phyloP scores from a whole-genome alignment of 345 rosid species.

The Lagerstroemia speciosa region DNA sequence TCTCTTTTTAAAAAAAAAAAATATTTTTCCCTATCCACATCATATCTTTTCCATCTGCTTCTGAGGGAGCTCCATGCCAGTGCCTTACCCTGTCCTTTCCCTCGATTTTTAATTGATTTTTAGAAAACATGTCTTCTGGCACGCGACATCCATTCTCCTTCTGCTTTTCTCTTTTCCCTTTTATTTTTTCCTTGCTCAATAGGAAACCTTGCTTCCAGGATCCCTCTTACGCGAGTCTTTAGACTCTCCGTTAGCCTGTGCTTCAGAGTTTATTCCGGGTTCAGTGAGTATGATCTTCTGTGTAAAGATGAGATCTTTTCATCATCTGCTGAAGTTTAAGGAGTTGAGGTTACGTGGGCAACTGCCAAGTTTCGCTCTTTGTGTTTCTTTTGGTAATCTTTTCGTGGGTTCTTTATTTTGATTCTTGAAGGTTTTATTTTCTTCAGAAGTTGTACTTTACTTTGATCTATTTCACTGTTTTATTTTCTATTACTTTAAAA shows the following conservation, averaged over 20 bases:
- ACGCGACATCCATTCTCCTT: too few species aligned
- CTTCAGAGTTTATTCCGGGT: neutral
- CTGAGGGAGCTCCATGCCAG: too few species aligned
- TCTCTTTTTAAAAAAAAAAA: too few species aligned
- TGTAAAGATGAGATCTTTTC: neutral
- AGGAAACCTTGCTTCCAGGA: slow-evolving; percentile 6
- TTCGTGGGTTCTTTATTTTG: slow-evolving; percentile 11
- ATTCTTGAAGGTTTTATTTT: slow-evolving; percentile 6
- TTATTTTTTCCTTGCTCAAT: too few species aligned
- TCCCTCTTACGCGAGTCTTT: slow-evolving; percentile 5
- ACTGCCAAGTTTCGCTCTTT: neutral
- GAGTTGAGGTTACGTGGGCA: slow-evolving; percentile 18
- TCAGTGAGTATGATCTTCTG: neutral
- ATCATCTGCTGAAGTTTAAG: neutral
- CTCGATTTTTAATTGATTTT: too few species aligned
- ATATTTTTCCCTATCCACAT: too few species aligned
- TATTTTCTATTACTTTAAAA: too few species aligned
- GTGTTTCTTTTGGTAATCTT: neutral
- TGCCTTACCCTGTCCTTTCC: too few species aligned
- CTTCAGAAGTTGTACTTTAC: slow-evolving; percentile 12
- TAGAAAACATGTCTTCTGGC: too few species aligned
- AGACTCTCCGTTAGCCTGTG: neutral
- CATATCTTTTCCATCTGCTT: too few species aligned
- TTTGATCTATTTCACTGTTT: too few species aligned
- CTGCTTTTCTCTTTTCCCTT: too few species aligned